Evolutionary conservation across 2,329 filamentous ascomycete species (phyloP), one percentile per base, ranked within the genome.

Genomic region (Biscogniauxia sp.): DNA sequence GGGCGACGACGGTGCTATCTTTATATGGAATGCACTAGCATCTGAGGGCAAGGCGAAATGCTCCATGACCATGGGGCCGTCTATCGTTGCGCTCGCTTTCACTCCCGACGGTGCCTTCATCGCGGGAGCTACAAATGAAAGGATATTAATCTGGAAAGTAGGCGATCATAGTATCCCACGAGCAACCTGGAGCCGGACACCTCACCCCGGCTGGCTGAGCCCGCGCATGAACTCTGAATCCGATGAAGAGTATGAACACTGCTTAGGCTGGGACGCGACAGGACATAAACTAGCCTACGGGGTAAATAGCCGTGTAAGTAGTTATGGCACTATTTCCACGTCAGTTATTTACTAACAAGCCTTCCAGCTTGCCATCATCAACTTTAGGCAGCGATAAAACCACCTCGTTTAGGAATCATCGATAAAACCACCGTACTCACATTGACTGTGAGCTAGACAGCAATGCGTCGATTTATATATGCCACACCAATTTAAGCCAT

Each of bases 141-240:
- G 79, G 59, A 83, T 88, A 15, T 74, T 88, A 49, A 87, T 89
- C 53, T 89, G 86, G 85, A 88, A 87, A 69, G 82, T 88, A 13
- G 84, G 83, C 61, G 86, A 85, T 56, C 78, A 82, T 53, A 76
- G 78, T 25, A 78, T 86, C 53, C 86, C 86, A 4, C 79, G 84
- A 53, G 86, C 86, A 17, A 84, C 79, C 68, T 89, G 86, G 86
- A 83, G 78, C 61, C 76, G 83, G 62, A 75, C 78, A 25, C 76
- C 80, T 9, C 83, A 87, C 64, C 76, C 79, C 0, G 85, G 84
- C 4, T 87, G 84, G 83, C 76, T 83, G 32, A 88, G 82, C 61
- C 85, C 85, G 20, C 83, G 80, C 67, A 78, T 78, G 53, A 80
- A 78, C 41, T 76, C 79, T 6, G 82, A 83, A 23, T 70, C 76